Conservation (phyloP, 306 rosid species). For the Medicago arabica region DNA sequence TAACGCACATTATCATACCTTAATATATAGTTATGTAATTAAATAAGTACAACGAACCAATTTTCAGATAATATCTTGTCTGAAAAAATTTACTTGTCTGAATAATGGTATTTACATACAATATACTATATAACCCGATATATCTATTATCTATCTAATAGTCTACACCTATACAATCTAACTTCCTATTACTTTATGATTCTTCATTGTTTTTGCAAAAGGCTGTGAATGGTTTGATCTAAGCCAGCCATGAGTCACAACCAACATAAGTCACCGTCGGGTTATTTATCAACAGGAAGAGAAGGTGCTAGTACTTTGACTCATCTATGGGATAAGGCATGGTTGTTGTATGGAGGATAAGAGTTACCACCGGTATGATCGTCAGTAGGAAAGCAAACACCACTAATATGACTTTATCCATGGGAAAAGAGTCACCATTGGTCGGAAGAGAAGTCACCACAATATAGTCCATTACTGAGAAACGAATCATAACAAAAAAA, state of each 20-base stretch:
- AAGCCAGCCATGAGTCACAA: not conserved
- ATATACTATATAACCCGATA: not conserved
- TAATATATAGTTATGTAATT: not conserved
- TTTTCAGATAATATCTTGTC: too few relatives aligned
- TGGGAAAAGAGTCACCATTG: not conserved
- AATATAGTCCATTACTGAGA: too few relatives aligned
- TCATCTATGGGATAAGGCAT: not conserved
- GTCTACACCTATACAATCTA: not conserved
- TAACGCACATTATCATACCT: too few relatives aligned
- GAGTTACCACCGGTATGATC: not conserved
- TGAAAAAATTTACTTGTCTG: not conserved
- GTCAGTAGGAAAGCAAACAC: not conserved
- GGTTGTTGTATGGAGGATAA: too few relatives aligned
- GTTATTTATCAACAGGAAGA: not conserved
- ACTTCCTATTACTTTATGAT: not conserved
- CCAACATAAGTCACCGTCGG: not conserved
- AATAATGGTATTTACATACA: not conserved
- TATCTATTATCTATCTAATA: not conserved
- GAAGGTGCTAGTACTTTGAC: not conserved
- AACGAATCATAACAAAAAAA: too few relatives aligned
- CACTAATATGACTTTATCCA: too few relatives aligned
- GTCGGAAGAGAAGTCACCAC: not conserved
- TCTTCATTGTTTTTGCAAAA: not conserved
- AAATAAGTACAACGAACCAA: not conserved
- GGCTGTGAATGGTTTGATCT: not conserved